Base-by-base conservation (phyloP, 352 stramenopile species). In the Phytophthora sojae region DNA sequence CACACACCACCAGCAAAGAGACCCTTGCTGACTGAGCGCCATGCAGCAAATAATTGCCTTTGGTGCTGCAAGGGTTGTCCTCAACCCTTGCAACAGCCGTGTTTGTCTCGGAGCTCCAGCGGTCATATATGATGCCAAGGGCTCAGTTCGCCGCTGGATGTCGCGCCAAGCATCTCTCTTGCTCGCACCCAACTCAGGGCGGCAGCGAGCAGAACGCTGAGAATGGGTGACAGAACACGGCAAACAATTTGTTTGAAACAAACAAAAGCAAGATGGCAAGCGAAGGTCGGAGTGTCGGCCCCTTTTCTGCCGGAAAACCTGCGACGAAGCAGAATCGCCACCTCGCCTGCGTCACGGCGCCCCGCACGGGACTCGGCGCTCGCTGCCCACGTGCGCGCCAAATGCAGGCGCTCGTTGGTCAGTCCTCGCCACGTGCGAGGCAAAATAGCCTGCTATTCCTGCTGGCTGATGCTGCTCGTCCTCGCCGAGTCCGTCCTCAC, bases 251-350 rank as follows among this genome's bases (percentile, higher is more conserved):
- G n/a, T n/a, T n/a, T n/a, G n/a, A n/a, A n/a, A n/a, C n/a, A n/a
- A n/a, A n/a, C n/a, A n/a, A n/a, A 29, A 29, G 44, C 14, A 51
- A 25, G 44, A 9, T 12, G 19, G 37, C 23, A 32, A 37, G 23
- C 3, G 7, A 21, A 49, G 19, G n/a, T 15, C 21, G 29, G n/a
- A 51, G 6, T 15, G 6, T 21, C 26, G 64, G 26, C 57, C 29
- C 30, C 7, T 66, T 71, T 71, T 66, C 19, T 66, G 37, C 25
- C 23, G 37, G 17, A 35, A 73, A 68, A 67, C 62, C 42, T 75
- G 68, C 57, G 62, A 75, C 62, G 57, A 71, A 75, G 68, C 60
- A 75, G 61, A 67, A 54, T 57, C 1, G 56, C 61, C 60, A 60
- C 17, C 61, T 53, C 67, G 56, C 52, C 53, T 32, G 45, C 54